Conservation (phyloP, 2,329 filamentous ascomycete genomes). For the Chaetothyriales sp. region DNA sequence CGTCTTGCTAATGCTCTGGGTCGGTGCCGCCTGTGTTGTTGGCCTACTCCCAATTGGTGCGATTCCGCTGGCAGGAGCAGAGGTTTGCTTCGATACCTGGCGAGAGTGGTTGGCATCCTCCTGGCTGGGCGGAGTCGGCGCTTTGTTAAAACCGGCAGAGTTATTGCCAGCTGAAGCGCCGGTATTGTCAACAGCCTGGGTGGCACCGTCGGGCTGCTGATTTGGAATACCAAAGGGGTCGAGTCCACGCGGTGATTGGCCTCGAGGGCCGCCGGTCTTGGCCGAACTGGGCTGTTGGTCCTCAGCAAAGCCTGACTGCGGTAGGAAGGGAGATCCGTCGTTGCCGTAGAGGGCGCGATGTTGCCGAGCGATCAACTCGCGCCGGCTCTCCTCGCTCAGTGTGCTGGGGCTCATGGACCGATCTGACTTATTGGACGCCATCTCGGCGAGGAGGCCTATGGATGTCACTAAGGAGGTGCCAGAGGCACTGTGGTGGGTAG, state of each 20-base stretch:
- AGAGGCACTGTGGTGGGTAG: constrained; percentile 3
- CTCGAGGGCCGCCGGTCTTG: constrained; percentile 43
- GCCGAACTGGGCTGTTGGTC: constrained; percentile 33
- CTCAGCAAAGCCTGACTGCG: constrained; percentile 51
- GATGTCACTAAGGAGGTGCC: constrained; percentile 19
- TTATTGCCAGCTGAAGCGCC: constrained; percentile 41
- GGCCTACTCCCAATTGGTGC: constrained; percentile 90
- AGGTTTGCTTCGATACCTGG: constrained; percentile 40
- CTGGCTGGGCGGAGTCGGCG: constrained; percentile 68
- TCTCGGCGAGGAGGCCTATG: constrained; percentile 50
- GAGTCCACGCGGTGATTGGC: constrained; percentile 65
- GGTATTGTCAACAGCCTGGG: constrained; percentile 32
- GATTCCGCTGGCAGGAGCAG: constrained; percentile 48
- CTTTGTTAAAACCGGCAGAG: constrained; percentile 52
- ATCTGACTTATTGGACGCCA: constrained; percentile 64
- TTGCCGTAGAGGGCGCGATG: constrained; percentile 85
- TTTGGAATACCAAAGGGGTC: constrained; percentile 48
- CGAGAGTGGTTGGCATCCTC: constrained; percentile 55
- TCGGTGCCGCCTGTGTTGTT: constrained; percentile 38
- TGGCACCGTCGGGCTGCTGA: constrained; percentile 5
- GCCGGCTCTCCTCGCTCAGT: constrained; percentile 91
- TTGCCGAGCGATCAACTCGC: constrained; percentile 89
- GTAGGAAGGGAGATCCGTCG: constrained; percentile 50
- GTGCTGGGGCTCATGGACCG: constrained; percentile 69
- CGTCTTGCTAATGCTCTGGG: constrained; percentile 56